Base-by-base conservation (phyloP, 2,329 filamentous ascomycete species). In the Chalaropsis thielavioides region DNA sequence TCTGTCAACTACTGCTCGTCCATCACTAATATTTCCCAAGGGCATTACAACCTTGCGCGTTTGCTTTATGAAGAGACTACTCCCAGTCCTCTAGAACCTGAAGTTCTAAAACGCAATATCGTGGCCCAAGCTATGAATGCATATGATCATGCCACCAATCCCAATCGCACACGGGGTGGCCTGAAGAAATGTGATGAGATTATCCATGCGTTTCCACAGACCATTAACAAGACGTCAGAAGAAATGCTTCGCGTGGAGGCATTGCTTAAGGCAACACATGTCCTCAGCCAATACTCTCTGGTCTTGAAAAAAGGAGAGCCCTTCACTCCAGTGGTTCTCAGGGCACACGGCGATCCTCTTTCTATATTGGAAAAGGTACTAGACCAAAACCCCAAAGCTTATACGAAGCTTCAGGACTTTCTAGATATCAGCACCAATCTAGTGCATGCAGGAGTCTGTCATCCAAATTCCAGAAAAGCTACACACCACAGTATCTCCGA, bases 141-240 rank as follows among this genome's bases (percentile, higher is more conserved):
- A 3, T 94, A 91, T 71, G 89, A 94, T 71, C 89, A 89, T 71
- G 89, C 89, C 2, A 89, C 87, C 24, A 94, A 94, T 70, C 87
- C 88, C 0, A 91, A 92, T 70, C 83, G 83, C 64, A 88, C 82
- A 1, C 80, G 89, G 69, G 89, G 89, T 17, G 87, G 87, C 0
- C 79, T 94, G 70, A 90, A 89, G 74, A 89, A 85, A 73, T 90
- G 88, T 58, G 81, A 87, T 69, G 86, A 90, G 61, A 87, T 89
- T 68, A 77, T 90, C 49, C 78, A 82, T 46, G 78, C 86, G 0
- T 88, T 91, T 69, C 82, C 82, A 2, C 73, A 77, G 27, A 80
- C 83, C 7, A 79, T 90, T 60, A 71, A 75, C 0, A 75, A 76
- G 24, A 82, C 82, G 1, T 72, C 78, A 0, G 77, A 79, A 0